These are phyloP conservation scores for Exophiala mesophila DNA, from an alignment of 2,329 filamentous ascomycete species.

Conservation along the genomic window DNA sequence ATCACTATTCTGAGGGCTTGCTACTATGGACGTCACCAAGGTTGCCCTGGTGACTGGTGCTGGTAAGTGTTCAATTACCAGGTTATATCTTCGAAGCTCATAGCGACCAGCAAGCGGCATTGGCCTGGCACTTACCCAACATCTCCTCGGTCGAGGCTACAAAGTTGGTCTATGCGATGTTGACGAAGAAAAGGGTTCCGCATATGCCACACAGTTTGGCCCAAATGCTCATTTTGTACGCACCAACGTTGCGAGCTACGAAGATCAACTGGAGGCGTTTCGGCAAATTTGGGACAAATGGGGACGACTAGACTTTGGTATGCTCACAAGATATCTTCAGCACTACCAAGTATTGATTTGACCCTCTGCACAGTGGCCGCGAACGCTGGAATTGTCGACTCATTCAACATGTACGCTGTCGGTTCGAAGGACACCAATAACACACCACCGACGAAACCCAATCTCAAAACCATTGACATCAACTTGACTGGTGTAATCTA, in stretches of 20 bases:
- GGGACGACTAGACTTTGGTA: not conserved
- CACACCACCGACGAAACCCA: not conserved
- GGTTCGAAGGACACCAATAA: not conserved
- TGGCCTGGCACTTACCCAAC: not conserved
- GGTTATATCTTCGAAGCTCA: not conserved
- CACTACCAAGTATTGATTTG: not conserved
- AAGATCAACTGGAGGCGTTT: not conserved
- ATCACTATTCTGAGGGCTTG: no score
- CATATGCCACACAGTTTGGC: not conserved
- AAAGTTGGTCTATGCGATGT: not conserved
- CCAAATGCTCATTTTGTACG: not conserved
- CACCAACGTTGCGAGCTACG: not conserved
- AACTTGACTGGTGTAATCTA: not conserved
- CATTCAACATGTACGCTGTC: not conserved
- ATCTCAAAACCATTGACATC: not conserved
- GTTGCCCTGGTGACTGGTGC: not conserved
- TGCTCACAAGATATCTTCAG: not conserved
- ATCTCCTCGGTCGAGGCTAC: not conserved
- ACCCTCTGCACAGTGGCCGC: not conserved
- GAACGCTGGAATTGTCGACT: not conserved
- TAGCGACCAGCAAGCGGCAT: not conserved
- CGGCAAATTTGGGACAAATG: not conserved
- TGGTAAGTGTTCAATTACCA: not conserved
- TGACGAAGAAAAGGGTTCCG: not conserved
- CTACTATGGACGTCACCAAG: not conserved